Evolutionary conservation across 352 stramenopile species (phyloP).

Genomic region (Aphanomyces astaci): DNA sequence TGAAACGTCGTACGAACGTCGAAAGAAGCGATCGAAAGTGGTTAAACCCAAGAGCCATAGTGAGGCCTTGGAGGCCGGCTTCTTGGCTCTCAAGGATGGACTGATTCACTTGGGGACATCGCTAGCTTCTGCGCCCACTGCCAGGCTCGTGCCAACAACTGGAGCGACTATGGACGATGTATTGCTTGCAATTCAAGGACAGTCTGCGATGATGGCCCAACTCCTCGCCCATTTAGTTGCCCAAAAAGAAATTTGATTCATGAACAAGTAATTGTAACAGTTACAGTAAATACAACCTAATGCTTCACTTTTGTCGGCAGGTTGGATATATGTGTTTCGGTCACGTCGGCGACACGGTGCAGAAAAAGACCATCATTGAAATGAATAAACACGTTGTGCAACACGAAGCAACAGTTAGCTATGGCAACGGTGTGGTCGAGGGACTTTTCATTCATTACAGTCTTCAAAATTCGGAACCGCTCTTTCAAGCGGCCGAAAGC

Average conservation of each 20-base stretch:
- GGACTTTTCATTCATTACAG: conserved; percentile 9
- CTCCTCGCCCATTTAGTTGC: too few species aligned
- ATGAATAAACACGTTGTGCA: neutral
- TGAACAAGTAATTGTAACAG: too few species aligned
- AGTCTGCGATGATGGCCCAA: neutral
- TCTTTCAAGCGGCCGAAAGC: neutral
- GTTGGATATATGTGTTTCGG: neutral
- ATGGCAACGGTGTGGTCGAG: neutral
- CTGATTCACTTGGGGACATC: neutral
- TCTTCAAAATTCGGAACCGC: conserved; percentile 9
- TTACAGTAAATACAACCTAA: neutral
- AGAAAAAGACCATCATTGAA: neutral
- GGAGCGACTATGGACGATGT: neutral
- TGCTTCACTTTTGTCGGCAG: neutral
- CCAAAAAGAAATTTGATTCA: neutral
- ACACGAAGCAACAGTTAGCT: neutral
- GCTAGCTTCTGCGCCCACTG: too few species aligned
- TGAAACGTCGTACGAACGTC: too few species aligned
- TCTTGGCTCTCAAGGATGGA: conserved; percentile 3
- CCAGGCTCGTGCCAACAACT: neutral
- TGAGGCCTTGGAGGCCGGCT: neutral
- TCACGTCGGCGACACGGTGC: neutral
- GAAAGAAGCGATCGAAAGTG: too few species aligned
- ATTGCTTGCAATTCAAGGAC: neutral
- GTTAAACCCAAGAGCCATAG: neutral